These are phyloP conservation scores for Papiliotrema nemorosa DNA, from an alignment of 1,284 basidiomycete genomes.

Conservation along the genomic window DNA sequence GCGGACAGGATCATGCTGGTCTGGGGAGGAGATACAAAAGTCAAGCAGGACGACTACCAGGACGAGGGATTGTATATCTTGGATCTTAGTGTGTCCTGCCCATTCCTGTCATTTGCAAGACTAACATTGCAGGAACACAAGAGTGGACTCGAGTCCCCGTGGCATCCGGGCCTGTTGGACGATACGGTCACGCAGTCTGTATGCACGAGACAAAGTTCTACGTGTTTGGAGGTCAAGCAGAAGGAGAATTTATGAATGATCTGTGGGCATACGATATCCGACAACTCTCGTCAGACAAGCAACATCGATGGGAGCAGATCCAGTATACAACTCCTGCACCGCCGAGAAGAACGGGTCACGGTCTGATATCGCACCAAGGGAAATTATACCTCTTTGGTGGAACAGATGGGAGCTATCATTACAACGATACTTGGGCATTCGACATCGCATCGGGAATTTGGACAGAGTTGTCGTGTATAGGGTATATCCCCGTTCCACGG, in stretches of 20 bases:
- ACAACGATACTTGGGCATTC: conserved; percentile 98
- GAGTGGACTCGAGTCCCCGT: conserved; percentile 87
- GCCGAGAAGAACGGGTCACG: conserved; percentile 87
- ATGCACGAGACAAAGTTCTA: conserved; percentile 91
- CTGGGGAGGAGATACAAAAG: conserved; percentile 95
- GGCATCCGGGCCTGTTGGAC: conserved; percentile 73
- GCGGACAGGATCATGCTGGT: conserved; percentile 95
- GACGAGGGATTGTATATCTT: conserved; percentile 95
- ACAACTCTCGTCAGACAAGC: conserved; percentile 50
- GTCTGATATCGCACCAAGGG: conserved; percentile 79
- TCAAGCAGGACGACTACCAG: conserved; percentile 70
- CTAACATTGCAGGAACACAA: conserved; percentile 61
- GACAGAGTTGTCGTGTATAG: conserved; percentile 94
- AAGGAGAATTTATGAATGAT: conserved; percentile 92
- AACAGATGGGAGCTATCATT: conserved; percentile 97
- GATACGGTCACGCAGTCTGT: conserved; percentile 93
- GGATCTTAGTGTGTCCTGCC: conserved; percentile 71
- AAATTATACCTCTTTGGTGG: conserved; percentile 94
- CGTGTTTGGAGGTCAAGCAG: conserved; percentile 96
- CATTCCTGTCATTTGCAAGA: conserved; percentile 2
- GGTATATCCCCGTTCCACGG: conserved; percentile 91
- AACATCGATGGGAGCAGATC: conserved; percentile 73
- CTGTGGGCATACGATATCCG: conserved; percentile 96
- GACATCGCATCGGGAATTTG: conserved; percentile 78
- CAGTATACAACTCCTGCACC: conserved; percentile 67